Evolutionary conservation across 169 alveolate species (phyloP), one percentile per base, ranked within the genome.

Genomic region (Neospora caninum): DNA sequence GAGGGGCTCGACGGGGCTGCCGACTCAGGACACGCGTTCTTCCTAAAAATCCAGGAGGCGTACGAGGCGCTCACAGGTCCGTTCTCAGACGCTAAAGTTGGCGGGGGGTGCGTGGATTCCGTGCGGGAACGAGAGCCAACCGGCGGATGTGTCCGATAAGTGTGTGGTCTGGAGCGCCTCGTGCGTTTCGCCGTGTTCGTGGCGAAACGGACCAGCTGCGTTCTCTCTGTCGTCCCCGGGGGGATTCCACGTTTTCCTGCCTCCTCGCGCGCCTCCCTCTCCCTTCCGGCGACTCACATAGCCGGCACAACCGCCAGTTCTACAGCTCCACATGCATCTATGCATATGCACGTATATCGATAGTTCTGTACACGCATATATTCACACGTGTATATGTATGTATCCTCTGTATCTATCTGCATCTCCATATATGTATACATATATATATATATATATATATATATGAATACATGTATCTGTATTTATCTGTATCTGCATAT

Each of bases 21-120:
- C 25, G 92, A 38, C 16, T 39, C 54, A 10, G 94, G 84, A 16
- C 87, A 92, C 29, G 88, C 91, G 43, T 53, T 31, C 39, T 97
- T 97, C 95, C 93, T 98, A 29, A 96, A 95, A 94, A 92, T 98
- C 41, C 98, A 98, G 93, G 98, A 98, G 91, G 99, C 99, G n/a
- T 98, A 97, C 93, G 99, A 98, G 69, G 96, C 97, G 0, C 95
- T 97, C 49, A 78, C 92, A 41, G 93, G 95, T 86, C 10, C 58
- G 16, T 34, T 25, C 18, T 78, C 22, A 73, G 25, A 13, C 34
- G 13, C 29, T 86, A 13, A 20, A 22, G 20, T 49, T 34, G 16
- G 18, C 29, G 38, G 22, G 31, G 18, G 70, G 42, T 43, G 38
- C 18, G 18, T 18, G 31, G 27, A 27, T 18, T 25, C 25, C 88